Evolutionary conservation across 768 basidiomycete genomes (phyloP).

Genomic region (Punctularia strigosozonata): DNA sequence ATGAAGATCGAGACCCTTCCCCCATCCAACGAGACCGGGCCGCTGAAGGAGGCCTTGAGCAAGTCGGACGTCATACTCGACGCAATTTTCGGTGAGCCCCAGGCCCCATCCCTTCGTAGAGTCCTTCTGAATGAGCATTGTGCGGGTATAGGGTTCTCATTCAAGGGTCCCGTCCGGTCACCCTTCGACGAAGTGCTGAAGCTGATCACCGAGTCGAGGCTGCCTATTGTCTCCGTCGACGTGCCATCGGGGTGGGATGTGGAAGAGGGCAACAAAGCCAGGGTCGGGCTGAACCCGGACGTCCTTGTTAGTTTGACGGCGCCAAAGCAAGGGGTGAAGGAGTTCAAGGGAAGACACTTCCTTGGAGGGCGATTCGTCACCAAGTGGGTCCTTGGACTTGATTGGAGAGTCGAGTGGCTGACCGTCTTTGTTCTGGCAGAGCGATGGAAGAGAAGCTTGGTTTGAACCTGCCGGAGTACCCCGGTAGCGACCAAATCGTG

Average conservation of each 20-base stretch:
- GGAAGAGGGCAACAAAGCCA: constrained; percentile 49
- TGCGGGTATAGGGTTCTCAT: too few species aligned
- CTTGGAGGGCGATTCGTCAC: constrained; percentile 91
- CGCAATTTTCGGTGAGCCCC: constrained; percentile 93
- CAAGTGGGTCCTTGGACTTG: constrained; percentile 40
- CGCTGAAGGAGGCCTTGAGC: constrained; percentile 37
- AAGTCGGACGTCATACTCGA: constrained; percentile 81
- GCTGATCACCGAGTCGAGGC: constrained; percentile 44
- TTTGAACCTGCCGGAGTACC: constrained; percentile 76
- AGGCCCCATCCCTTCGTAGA: too few species aligned
- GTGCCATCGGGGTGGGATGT: constrained; percentile 98
- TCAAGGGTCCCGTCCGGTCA: constrained; percentile 77
- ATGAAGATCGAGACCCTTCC: constrained; percentile 70
- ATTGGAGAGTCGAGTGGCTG: constrained; percentile 1
- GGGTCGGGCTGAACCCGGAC: constrained; percentile 58
- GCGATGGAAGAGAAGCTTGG: constrained; percentile 58
- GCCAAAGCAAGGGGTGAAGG: constrained; percentile 78
- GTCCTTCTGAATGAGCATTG: too few species aligned
- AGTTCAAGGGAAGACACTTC: constrained; percentile 77
- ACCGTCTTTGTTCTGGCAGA: constrained; percentile 28
- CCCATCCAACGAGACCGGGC: constrained; percentile 30
- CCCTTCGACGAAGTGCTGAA: constrained; percentile 77
- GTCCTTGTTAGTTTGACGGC: constrained; percentile 87
- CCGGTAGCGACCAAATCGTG: constrained; percentile 72
- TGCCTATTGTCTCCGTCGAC: constrained; percentile 90